Percentiles rank a stretch among this genome's conserved stretches.
These are phyloP conservation scores for Tagetes patula DNA, from an alignment of 129 eudicot genomes.

Conservation along the genomic window DNA sequence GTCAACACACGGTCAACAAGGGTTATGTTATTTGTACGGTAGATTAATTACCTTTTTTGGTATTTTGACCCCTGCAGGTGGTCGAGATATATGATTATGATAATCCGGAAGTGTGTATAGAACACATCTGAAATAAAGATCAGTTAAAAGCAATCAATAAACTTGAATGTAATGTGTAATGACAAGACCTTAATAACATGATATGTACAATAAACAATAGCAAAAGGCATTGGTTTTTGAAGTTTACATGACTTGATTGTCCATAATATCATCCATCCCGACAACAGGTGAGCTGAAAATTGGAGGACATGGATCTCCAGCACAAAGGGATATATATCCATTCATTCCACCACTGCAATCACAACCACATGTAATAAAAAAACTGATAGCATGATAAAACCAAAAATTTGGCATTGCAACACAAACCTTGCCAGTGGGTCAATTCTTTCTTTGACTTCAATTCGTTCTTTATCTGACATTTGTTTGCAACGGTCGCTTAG, in stretches of 20 bases:
- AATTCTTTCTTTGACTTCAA: constrained; percentile 53
- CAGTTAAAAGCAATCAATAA: background rate
- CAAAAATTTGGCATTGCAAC: background rate
- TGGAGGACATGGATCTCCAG: constrained; percentile 91
- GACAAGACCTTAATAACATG: background rate
- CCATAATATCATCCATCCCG: constrained; percentile 84
- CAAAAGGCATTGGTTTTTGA: constrained; percentile 4
- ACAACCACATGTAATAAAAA: constrained; percentile 30
- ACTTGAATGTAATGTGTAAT: background rate
- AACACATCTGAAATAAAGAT: constrained; percentile 64
- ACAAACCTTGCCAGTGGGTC: constrained; percentile 80
- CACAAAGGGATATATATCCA: constrained; percentile 77
- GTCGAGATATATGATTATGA: constrained; percentile 69
- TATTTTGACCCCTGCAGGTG: constrained; percentile 69
- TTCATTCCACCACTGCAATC: constrained; percentile 91
- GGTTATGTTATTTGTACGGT: background rate
- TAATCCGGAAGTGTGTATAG: constrained; percentile 78
- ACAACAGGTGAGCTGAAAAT: constrained; percentile 77
- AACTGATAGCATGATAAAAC: background rate
- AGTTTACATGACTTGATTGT: constrained; percentile 92
- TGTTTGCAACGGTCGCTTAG: constrained; percentile 80
- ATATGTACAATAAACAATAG: background rate
- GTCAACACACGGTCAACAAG: background rate
- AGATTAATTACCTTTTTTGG: constrained; percentile 70
- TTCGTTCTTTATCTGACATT: constrained; percentile 52